Evolutionary conservation across 2,329 filamentous ascomycete genomes (phyloP).

Genomic region (Grosmannia serpens): DNA sequence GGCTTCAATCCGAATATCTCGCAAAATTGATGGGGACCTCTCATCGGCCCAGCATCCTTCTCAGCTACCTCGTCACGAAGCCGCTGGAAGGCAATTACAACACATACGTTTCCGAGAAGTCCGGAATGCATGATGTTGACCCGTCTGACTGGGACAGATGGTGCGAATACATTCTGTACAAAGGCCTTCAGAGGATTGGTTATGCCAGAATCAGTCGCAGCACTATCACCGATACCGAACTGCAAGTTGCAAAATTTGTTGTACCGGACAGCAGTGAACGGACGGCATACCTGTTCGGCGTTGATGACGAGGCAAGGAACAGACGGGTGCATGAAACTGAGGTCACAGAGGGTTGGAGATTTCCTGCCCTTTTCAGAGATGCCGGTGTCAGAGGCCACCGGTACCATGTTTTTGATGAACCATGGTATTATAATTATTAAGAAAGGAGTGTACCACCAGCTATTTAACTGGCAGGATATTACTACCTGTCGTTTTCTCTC

Average conservation of each 20-base stretch:
- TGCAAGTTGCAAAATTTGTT: slow-evolving; percentile 93
- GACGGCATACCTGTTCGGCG: slow-evolving; percentile 38
- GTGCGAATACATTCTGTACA: slow-evolving; percentile 98
- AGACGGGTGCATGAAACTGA: slow-evolving; percentile 54
- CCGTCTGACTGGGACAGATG: slow-evolving; percentile 88
- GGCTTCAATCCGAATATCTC: slow-evolving; percentile 77
- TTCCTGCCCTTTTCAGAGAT: slow-evolving; percentile 75
- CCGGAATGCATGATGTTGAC: slow-evolving; percentile 94
- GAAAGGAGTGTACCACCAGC: background rate
- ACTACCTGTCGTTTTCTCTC: background rate
- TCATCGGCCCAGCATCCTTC: slow-evolving; percentile 67
- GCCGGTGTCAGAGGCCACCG: slow-evolving; percentile 77
- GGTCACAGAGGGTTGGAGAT: slow-evolving; percentile 66
- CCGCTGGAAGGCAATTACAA: slow-evolving; percentile 93
- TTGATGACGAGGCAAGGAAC: slow-evolving; percentile 43
- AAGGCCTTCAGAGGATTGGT: slow-evolving; percentile 70
- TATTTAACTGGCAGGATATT: background rate
- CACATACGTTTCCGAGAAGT: slow-evolving; percentile 75
- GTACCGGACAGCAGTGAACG: slow-evolving; percentile 49
- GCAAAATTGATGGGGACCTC: slow-evolving; percentile 78
- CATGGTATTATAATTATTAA: slow-evolving; percentile 52
- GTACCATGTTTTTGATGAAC: slow-evolving; percentile 94
- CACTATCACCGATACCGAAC: slow-evolving; percentile 93
- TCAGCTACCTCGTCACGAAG: slow-evolving; percentile 87
- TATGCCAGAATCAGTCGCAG: slow-evolving; percentile 83